These are phyloP conservation scores for Colletotrichum salicis DNA, from an alignment of 2,329 filamentous ascomycete genomes.

Conservation along the genomic window DNA sequence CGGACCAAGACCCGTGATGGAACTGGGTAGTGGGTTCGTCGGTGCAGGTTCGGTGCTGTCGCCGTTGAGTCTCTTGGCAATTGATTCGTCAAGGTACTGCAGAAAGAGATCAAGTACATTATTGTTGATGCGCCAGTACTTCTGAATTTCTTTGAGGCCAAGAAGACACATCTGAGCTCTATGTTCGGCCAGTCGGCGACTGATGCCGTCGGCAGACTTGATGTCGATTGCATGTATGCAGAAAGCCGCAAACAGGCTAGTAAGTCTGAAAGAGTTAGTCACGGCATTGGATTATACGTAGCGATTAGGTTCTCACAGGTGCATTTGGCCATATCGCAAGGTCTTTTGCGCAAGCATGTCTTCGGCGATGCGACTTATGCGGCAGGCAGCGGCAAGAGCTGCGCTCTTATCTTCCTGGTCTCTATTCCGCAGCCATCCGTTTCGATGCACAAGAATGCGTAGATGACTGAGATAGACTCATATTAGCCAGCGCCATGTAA, in stretches of 20 bases:
- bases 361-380: conserved; percentile 50
- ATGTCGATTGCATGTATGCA: conserved; percentile 52
- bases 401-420: conserved; percentile 43
- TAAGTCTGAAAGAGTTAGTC: conserved; percentile 41
- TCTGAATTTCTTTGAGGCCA: conserved; percentile 50
- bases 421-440: conserved; percentile 45
- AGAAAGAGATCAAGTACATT: conserved; percentile 51
- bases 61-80: conserved; percentile 47
- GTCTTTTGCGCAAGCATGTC: conserved; percentile 49
- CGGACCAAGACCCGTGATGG: conserved; percentile 11
- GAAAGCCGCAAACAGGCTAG: conserved; percentile 49
- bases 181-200: conserved; percentile 48
- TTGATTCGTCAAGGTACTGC: conserved; percentile 50
- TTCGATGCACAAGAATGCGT: conserved; percentile 49
- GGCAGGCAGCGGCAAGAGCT: conserved; percentile 46
- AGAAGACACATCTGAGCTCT: conserved; percentile 51
- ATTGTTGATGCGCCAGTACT: conserved; percentile 54
- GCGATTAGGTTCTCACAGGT: conserved; percentile 41
- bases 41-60: conserved; percentile 13
- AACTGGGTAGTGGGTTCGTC: background rate
- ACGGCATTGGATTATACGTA: background rate
- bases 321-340: conserved; percentile 51
- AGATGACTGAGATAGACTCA: conserved; percentile 41
- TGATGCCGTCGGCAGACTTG: conserved; percentile 45
- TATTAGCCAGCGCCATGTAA: background rate